A percentile compares a stretch with the other conserved stretches of the same genome.
Evolutionary conservation across 495 filamentous ascomycete species (phyloP).

Genomic region (Letharia lupina): DNA sequence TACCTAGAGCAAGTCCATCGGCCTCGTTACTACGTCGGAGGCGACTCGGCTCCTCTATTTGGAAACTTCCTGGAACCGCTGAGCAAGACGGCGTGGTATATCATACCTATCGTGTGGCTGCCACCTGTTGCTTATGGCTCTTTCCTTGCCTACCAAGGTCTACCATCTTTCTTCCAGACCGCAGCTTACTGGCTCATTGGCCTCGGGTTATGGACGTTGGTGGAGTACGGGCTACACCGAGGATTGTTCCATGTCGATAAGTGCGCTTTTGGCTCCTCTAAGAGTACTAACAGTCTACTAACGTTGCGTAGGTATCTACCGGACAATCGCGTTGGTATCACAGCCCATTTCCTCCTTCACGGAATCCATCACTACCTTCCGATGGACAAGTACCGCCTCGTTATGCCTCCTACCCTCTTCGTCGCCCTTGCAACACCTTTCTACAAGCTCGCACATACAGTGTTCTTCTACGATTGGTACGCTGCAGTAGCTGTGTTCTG

Average conservation of each 20-base stretch:
- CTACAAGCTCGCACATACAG: constrained; percentile 79
- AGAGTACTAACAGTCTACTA: neutral
- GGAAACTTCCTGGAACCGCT: constrained; percentile 97
- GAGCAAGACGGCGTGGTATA: constrained; percentile 87
- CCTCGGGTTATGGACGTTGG: constrained; percentile 72
- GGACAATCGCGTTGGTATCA: constrained; percentile 83
- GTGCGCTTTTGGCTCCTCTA: constrained; percentile 41
- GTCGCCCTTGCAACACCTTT: constrained; percentile 77
- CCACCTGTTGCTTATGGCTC: constrained; percentile 70
- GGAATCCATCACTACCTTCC: constrained; percentile 97
- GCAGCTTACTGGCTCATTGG: constrained; percentile 55
- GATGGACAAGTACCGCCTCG: constrained; percentile 93
- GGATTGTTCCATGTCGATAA: constrained; percentile 90
- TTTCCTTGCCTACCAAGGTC: constrained; percentile 53
- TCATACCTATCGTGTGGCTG: constrained; percentile 80
- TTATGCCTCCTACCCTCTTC: constrained; percentile 94
- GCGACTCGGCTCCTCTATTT: constrained; percentile 86
- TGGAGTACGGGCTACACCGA: constrained; percentile 86
- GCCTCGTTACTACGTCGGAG: constrained; percentile 88
- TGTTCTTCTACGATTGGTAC: constrained; percentile 83
- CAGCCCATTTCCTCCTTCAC: constrained; percentile 87
- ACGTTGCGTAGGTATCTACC: constrained; percentile 60
- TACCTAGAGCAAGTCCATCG: constrained; percentile 95
- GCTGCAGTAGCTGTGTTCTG: constrained; percentile 68
- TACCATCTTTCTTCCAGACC: constrained; percentile 37